Evolutionary conservation across 257 asterid genomes (phyloP), one percentile per base, ranked within the genome.

Genomic region (Cinchona pubescens): DNA sequence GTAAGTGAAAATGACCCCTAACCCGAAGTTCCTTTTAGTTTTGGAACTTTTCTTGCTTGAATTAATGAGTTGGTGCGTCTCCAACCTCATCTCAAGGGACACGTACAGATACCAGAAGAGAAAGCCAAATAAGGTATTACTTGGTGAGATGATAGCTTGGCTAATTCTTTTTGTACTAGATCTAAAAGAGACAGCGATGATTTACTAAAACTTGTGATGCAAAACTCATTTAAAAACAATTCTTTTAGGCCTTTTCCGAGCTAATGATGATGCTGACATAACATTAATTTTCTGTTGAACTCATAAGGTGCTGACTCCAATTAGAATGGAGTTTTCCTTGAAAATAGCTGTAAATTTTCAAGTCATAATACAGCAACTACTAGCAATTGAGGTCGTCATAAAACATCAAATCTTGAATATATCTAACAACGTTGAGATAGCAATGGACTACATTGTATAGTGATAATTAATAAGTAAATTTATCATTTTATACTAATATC

Each of bases 161-260:
- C 75, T 71, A 77, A 84, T 75, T 85, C 71, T 49, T 72, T 85
- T 81, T 79, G 61, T 75, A 71, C 66, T 71, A 67, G 79, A 84
- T 83, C 78, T 77, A 61, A 62, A 84, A 87, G 88, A 75, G 88
- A 84, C 90, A 85, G 70, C 88, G 89, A 88, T 80, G 83, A 82
- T 83, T 84, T 89, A 83, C 84, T 79, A 87, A 83, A 78, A 75
- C 87, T 85, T 81, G 46, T 81, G 75, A 73, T 72, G 78, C 43
- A 66, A 69, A 78, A 73, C 73, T 64, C 42, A 73, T 30, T 62
- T 62, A 76, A 74, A 64, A 40, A 62, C 4, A 21, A n/a, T 30
- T 35, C 45, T 45, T 77, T 70, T 27, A 23, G 71, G 72, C 74
- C 55, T 79, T 82, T 81, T 55, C 64, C 67, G 37, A 64, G 45